These are phyloP conservation scores for Zygnema cylindricum DNA, from an alignment of 139 green algal species.

Conservation along the genomic window DNA sequence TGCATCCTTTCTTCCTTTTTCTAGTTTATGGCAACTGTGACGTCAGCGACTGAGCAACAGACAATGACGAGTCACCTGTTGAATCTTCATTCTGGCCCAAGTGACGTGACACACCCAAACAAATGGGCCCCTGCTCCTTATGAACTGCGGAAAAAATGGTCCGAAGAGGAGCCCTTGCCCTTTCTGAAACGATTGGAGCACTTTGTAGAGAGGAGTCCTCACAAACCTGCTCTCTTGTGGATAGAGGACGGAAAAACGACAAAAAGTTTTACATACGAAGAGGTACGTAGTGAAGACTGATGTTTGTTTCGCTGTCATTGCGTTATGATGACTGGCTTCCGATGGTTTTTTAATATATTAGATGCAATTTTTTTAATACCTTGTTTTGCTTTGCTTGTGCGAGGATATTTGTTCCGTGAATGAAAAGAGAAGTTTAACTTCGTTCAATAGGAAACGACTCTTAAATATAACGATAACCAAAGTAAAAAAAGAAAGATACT, in stretches of 20 bases:
- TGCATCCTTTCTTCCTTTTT: too few species aligned
- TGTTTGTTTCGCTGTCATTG: too few species aligned
- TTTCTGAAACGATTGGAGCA: constrained; percentile 33
- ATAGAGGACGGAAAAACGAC: constrained; percentile 7
- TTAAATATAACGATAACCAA: too few species aligned
- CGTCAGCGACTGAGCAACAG: too few species aligned
- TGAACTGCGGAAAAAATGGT: constrained; percentile 23
- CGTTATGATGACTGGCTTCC: too few species aligned
- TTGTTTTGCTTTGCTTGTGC: neutral
- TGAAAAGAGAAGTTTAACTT: too few species aligned
- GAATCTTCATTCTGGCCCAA: constrained; percentile 27
- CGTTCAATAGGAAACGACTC: too few species aligned
- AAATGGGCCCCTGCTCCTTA: constrained; percentile 9
- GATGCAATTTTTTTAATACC: neutral
- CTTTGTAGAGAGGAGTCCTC: neutral
- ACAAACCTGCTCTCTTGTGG: constrained; percentile 33
- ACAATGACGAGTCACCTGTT: too few species aligned
- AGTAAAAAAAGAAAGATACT: too few species aligned
- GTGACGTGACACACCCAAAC: constrained; percentile 11
- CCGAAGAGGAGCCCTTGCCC: neutral
- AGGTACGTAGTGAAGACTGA: too few species aligned
- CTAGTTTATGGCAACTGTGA: too few species aligned
- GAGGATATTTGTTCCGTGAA: neutral
- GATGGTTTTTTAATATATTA: neutral
- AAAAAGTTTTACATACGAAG: constrained; percentile 24